Base-by-base conservation (phyloP, 1,284 basidiomycete genomes). In the Wallemia hederae region DNA sequence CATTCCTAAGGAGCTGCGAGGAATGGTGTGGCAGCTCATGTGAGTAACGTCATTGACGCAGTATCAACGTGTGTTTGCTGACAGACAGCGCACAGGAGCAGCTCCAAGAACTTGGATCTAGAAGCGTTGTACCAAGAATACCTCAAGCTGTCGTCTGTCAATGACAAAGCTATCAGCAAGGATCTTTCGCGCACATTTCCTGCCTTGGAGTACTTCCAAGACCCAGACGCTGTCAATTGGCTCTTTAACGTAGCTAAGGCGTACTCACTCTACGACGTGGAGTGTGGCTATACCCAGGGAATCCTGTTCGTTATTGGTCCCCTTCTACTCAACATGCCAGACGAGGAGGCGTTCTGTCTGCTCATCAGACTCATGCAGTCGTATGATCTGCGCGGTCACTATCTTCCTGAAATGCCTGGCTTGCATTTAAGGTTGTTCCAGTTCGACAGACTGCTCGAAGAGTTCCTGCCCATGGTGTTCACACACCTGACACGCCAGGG, bases 1-100 rank as follows among this genome's bases (percentile, higher is more conserved):
- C 1, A 89, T 99, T 29, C 94, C 91, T 0, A 74, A 80, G 33
- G 78, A 82, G 0, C 70, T 89, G 39, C 79, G 91, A 58, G 91
- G 91, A 24, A 91, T 96, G 81, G 83, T 94, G 73, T 98, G 92
- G 92, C 92, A 98, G 70, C 77, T 97, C 69, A 96, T 98, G 90
- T 88, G 74, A 65, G 68, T 69, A 61, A 60, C 61, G 33, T 59
- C 19, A 25, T 55, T 60, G 63, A 59, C 58, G 39, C 39, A n/a
- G 7, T 28, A 60, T 55, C 5, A 14, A 56, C 24, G 55, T 56
- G 3, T 33, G 63, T 64, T 34, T 59, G 60, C 59, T 22, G 39
- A 49, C 39, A 15, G 5, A 11, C 19, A 49, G 39, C 39, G 62
- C 65, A 29, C 63, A 83, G 81, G 81, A 79, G 84, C 59, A 87